Base-by-base conservation (phyloP, 495 filamentous ascomycete species). In the Echria macrotheca region DNA sequence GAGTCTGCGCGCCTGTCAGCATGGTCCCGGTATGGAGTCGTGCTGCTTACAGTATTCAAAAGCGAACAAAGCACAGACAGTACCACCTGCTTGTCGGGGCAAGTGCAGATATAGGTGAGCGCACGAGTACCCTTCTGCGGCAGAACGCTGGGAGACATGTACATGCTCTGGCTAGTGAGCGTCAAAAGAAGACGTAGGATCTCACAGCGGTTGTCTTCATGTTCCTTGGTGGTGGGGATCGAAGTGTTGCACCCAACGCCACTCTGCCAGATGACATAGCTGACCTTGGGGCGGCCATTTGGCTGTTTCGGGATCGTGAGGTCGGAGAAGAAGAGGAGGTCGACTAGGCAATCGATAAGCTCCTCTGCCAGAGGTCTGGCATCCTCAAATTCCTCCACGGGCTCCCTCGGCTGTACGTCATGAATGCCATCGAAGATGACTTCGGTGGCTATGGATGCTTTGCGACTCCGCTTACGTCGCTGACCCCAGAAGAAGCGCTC, bases 201-300 rank as follows among this genome's bases (percentile, higher is more conserved):
- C 63, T 99, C 93, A 55, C 85, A 87, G 23, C 93, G 81, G 64
- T 96, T 96, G 65, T 76, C 90, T 69, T 99, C 93, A 39, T 86
- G 80, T 51, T 96, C 87, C 66, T 87, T 96, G 31, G 78, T 95
- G 15, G 91, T 88, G 14, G 85, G 85, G 64, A 96, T 83, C 1
- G 88, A 76, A 5, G 86, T 87, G 63, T 95, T 95, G 69, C 91
- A 97, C 2, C 93, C 93, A 38, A 99, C 91, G 19, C 93, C 93
- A 57, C 86, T 96, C 66, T 96, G 89, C 93, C 93, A 99, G 57
- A 99, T 97, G 28, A 89, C 83, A 69, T 89, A 95, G 11, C 86
- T 86, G 31, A 96, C 84, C 64, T 95, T 96, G 54, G 75, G 75
- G 60, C 86, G 87, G 29, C 80, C 82, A 36, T 83, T 76, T 24